phyloP scores from a whole-genome alignment of 805 yeast species.

The Nematodospora valgi region DNA sequence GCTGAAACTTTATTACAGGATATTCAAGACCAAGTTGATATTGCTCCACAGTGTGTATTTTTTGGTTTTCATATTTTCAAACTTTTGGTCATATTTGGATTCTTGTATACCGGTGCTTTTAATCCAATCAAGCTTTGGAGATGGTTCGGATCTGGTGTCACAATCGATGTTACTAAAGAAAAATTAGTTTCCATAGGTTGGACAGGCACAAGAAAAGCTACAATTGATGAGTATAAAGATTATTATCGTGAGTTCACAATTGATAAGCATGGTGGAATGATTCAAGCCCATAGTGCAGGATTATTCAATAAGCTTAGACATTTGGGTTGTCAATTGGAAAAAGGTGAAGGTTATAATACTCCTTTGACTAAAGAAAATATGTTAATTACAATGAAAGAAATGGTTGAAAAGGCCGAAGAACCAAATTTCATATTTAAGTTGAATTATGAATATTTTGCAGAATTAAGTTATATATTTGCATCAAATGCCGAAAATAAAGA shows the following conservation, averaged over 20 bases:
- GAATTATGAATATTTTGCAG: slow-evolving; percentile 53
- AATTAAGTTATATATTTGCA: slow-evolving; percentile 49
- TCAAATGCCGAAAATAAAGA: slow-evolving; percentile 33
- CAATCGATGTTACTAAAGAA: slow-evolving; percentile 43
- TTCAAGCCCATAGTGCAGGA: slow-evolving; percentile 75
- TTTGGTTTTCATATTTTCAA: slow-evolving; percentile 73
- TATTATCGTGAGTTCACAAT: slow-evolving; percentile 62
- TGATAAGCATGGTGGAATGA: slow-evolving; percentile 68
- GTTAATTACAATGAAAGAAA: slow-evolving; percentile 11
- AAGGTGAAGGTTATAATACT: slow-evolving; percentile 82
- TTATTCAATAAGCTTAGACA: slow-evolving; percentile 53
- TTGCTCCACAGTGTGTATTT: slow-evolving; percentile 59
- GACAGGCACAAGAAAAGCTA: slow-evolving; percentile 86
- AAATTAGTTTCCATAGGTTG: slow-evolving; percentile 73
- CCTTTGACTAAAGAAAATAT: slow-evolving; percentile 42
- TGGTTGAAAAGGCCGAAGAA: slow-evolving; percentile 25
- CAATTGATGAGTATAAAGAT: slow-evolving; percentile 67
- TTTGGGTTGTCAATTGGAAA: slow-evolving; percentile 60
- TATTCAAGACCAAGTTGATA: slow-evolving; percentile 34
- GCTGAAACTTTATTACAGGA: slow-evolving; percentile 52
- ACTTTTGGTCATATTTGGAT: slow-evolving; percentile 48
- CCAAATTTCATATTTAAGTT: slow-evolving; percentile 44
- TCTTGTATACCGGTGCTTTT: slow-evolving; percentile 66
- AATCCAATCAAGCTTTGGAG: slow-evolving; percentile 58
- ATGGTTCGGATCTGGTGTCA: slow-evolving; percentile 23